phyloP scores from a whole-genome alignment of 2,329 filamentous ascomycete species.

The Chaetomium sp. region DNA sequence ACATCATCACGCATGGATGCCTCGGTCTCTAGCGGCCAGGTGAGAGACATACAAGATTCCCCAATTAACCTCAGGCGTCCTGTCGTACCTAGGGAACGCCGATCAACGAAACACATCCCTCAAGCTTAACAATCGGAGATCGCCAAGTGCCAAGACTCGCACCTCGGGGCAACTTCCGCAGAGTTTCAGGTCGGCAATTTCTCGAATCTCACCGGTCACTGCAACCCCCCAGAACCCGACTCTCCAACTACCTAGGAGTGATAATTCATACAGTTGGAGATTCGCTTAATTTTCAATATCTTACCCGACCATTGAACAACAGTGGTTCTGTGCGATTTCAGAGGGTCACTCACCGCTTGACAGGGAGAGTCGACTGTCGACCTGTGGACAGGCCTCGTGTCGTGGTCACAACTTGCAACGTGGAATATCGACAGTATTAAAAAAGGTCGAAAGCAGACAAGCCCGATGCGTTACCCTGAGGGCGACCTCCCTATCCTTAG shows the following conservation, averaged over 20 bases:
- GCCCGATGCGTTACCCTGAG: conserved; percentile 37
- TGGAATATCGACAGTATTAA: background rate
- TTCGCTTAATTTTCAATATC: background rate
- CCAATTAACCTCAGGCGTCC: background rate
- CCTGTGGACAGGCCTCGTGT: background rate
- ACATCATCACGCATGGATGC: background rate
- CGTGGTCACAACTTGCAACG: background rate
- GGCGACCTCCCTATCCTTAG: conserved; percentile 49
- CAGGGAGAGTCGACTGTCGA: background rate
- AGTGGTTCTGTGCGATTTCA: background rate
- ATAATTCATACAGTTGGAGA: background rate
- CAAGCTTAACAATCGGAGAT: background rate
- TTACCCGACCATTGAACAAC: background rate
- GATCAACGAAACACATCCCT: background rate
- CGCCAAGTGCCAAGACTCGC: background rate
- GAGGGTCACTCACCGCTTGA: background rate
- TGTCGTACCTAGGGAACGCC: background rate
- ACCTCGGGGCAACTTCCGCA: background rate
- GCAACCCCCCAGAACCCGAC: background rate
- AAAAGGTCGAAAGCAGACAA: background rate
- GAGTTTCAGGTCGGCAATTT: background rate
- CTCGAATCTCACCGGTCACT: too few species aligned
- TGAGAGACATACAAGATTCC: background rate
- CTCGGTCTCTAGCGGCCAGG: too few species aligned
- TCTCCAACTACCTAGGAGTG: background rate